Evolutionary conservation across 257 asterid species (phyloP), one percentile per base, ranked within the genome.

Genomic region (Rhazya stricta): DNA sequence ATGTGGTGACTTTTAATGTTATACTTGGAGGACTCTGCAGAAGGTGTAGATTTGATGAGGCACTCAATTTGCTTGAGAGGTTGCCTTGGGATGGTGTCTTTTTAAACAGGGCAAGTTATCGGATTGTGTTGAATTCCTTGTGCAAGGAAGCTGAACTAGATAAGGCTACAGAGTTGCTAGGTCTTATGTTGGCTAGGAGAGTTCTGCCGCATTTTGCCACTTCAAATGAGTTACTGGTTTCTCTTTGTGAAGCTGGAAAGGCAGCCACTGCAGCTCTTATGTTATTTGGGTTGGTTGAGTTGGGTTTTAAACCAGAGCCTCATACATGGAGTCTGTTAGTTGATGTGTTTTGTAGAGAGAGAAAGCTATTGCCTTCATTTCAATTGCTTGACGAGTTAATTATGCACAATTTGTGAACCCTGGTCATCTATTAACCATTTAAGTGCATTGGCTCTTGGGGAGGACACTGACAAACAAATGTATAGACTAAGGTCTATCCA

Each of bases 11-110:
- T 0, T 83, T 88, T 76, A 92, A 89, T 48, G 86, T 94, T 11
- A 91, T 91, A 76, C 97, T 92, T 48, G 91, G 90, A 25, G 98
- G 97, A 72, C 72, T 94, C 74, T 92, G 97, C 72, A 82, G 89
- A 79, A 91, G 85, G 41, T 56, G 66, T 45, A 86, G 96, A 87
- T 84, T 69, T 41, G 46, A 72, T 42, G 98, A 92, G 85, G 99
- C 98, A 67, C 81, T 92, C 36, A 58, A 81, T 83, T 88, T 94
- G 97, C 88, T 94, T 39, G 90, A 89, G 87, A 86, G 88, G 72
- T 72, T 94, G 62, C 97, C 92, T 8, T 77, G 78, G 41, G 89
- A 86, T 34, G 97, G 99, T 75, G 83, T 92, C 41, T 80, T 74
- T 83, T 90, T 92, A 45, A 89, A 88, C 83, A 89, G 91, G 81